Evolutionary conservation across 495 filamentous ascomycete species (phyloP), one percentile per base, ranked within the genome.

Genomic region (Neurospora sp.): DNA sequence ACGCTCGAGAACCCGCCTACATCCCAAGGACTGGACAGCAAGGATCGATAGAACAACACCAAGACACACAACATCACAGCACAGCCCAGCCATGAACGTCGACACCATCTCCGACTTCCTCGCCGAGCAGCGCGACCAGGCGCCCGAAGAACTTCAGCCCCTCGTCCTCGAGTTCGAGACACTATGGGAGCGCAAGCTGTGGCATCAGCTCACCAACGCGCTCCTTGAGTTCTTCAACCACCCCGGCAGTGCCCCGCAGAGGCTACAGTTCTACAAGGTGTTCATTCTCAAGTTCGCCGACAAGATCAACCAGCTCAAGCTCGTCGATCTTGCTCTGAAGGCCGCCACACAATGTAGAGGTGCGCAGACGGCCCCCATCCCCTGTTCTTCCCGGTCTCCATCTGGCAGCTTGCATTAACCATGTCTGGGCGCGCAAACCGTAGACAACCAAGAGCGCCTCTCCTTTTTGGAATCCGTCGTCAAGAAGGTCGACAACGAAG

Each of bases 221-320:
- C 86, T 98, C 71, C 86, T 98, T 74, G 89, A 96, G 72, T 98
- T 94, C 86, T 99, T 98, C 87, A 89, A 91, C 74, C 81, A 91
- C 79, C 87, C 90, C 69, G 89, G 91, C 79, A 98, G 94, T 82
- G 91, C 88, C 48, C 87, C 89, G 53, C 93, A 97, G 82, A 90
- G 96, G 77, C 88, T 98, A 84, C 85, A 89, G 69, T 89, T 98
- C 81, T 99, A 94, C 87, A 92, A 95, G 82, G 90, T 88, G 78
- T 99, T 99, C 85, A 91, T 99, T 81, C 88, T 94, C 80, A 95
- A 91, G 83, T 99, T 99, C 79, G 91, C 93, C 72, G 93, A 97
- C 76, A 97, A 96, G 87, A 97, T 98, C 87, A 99, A 98, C 85
- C 94, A 98, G 84, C 89, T 98, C 59, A 97, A 97, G 87, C 92